Conservation (phyloP, 2,329 filamentous ascomycete species). For the Claviceps purpurea region DNA sequence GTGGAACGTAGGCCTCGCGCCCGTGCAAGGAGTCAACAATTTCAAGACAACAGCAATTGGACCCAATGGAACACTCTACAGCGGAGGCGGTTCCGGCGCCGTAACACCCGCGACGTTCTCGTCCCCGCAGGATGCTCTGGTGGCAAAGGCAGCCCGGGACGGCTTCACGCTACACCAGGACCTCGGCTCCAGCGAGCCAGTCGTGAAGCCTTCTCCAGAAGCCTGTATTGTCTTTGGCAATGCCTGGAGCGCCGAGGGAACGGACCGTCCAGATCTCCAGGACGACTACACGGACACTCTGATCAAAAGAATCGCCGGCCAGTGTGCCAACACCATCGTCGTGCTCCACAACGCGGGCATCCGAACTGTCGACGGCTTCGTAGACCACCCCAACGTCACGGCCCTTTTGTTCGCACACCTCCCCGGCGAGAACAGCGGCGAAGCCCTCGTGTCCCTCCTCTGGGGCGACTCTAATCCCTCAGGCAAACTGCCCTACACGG, state of each 20-base stretch:
- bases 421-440: conserved; percentile 49
- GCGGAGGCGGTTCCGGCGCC: conserved; percentile 34
- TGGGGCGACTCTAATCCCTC: conserved; percentile 45
- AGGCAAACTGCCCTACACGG: conserved; percentile 48
- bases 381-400: conserved; percentile 51
- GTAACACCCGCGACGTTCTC: conserved; percentile 31
- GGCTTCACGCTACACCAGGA: conserved; percentile 47
- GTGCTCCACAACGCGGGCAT: conserved; percentile 49
- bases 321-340: conserved; percentile 49
- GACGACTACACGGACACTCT: conserved; percentile 53
- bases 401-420: conserved; percentile 51
- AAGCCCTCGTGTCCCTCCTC: conserved; percentile 39
- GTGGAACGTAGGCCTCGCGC: neutral
- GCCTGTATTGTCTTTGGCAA: conserved; percentile 57
- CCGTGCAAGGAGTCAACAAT: neutral
- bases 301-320: conserved; percentile 40
- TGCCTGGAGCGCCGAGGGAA: conserved; percentile 59
- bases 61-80: conserved; percentile 26
- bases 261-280: conserved; percentile 43
- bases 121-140: conserved; percentile 41
- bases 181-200: conserved; percentile 32
- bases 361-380: conserved; percentile 42
- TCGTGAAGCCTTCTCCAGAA: conserved; percentile 37
- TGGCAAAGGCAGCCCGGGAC: conserved; percentile 37
- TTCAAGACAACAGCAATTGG: conserved; percentile 17